phyloP scores from a whole-genome alignment of 257 asterid genomes.

The Solanum paucissectum region DNA sequence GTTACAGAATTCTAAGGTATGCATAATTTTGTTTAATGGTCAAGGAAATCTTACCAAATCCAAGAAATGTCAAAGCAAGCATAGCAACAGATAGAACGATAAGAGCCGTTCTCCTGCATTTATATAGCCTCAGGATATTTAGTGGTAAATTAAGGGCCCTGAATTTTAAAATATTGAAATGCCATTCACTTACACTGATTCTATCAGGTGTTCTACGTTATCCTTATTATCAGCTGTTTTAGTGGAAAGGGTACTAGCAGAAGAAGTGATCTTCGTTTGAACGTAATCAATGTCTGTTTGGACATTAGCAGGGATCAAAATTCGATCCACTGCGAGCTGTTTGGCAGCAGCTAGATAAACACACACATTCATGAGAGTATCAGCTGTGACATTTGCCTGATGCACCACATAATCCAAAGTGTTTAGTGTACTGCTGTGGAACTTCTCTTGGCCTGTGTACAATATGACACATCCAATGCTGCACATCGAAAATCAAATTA shows the following conservation, averaged over 20 bases:
- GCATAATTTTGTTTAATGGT: neutral
- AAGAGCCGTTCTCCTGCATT: conserved; percentile 78
- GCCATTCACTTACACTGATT: conserved; percentile 42
- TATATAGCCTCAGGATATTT: neutral
- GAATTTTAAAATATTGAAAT: neutral
- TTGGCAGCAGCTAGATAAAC: conserved; percentile 18
- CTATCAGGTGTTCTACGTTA: conserved; percentile 36
- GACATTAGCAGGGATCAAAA: conserved; percentile 50
- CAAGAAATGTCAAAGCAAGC: conserved; percentile 71
- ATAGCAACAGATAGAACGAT: conserved; percentile 71
- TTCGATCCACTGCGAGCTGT: conserved; percentile 38
- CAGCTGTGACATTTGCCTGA: conserved; percentile 12
- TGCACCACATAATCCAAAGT: conserved; percentile 5
- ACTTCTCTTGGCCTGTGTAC: conserved; percentile 17
- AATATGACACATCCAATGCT: conserved; percentile 6
- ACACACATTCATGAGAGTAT: conserved; percentile 12
- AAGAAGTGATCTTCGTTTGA: conserved; percentile 52
- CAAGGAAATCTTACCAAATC: conserved; percentile 44
- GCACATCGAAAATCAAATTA: conserved; percentile 3
- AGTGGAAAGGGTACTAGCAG: conserved; percentile 52
- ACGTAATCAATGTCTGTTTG: conserved; percentile 61
- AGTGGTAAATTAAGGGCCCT: neutral
- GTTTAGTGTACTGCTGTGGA: conserved; percentile 20
- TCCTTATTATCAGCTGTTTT: conserved; percentile 44
- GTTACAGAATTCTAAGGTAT: neutral